Conservation (phyloP, 2,329 filamentous ascomycete species). For the Hypoxylon sp. region DNA sequence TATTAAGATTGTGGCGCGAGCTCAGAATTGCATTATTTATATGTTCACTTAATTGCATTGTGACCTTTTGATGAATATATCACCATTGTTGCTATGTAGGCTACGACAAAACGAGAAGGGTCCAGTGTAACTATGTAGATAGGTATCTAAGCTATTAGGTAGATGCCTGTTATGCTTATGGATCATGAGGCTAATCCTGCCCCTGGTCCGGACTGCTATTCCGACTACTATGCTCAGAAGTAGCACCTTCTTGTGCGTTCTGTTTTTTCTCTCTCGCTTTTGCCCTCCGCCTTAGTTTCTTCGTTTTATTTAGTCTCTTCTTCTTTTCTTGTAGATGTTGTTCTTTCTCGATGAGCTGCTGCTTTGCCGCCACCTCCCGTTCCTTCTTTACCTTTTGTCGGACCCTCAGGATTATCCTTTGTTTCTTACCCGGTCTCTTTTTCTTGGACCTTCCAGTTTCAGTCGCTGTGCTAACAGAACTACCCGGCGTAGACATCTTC, state of each 20-base stretch:
- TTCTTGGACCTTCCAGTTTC: conserved; percentile 55
- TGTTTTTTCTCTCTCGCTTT: conserved; percentile 71
- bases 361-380: conserved; percentile 58
- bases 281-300: conserved; percentile 70
- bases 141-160: no score
- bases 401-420: conserved; percentile 66
- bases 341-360: conserved; percentile 65
- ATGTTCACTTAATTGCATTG: conserved; percentile 2
- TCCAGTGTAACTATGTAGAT: background rate
- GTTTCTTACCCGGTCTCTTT: conserved; percentile 70
- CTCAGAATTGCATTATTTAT: conserved; percentile 11
- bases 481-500: background rate
- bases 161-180: no score
- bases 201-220: conserved; percentile 18
- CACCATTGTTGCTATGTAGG: background rate
- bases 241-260: conserved; percentile 48
- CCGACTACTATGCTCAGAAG: conserved; percentile 38
- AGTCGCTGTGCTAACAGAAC: background rate
- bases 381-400: conserved; percentile 61
- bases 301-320: conserved; percentile 71
- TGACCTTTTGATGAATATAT: background rate
- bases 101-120: background rate
- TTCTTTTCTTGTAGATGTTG: conserved; percentile 72
- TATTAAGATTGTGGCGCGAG: conserved; percentile 32
- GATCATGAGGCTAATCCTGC: background rate